Evolutionary conservation across 371 early-diverging fungal genomes (phyloP).

Genomic region (Apophysomyces ossiformis): DNA sequence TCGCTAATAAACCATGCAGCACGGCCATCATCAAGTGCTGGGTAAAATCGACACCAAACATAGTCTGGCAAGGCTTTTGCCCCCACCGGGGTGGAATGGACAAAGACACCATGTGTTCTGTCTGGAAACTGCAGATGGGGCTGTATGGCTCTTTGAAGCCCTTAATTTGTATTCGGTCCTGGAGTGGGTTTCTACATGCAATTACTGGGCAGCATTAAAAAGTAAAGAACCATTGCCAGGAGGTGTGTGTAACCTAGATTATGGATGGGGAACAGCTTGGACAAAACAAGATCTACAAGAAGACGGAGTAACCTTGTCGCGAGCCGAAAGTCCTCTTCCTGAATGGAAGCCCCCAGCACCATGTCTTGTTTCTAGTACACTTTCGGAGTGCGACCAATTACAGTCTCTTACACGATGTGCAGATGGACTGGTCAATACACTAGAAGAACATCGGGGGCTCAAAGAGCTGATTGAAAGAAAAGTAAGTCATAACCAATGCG

Average conservation of each 20-base stretch:
- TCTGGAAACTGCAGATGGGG: slow-evolving; percentile 34
- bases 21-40: slow-evolving; percentile 3
- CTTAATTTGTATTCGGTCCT: slow-evolving; percentile 20
- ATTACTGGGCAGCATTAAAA: slow-evolving; percentile 31
- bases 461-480: slow-evolving; percentile 18
- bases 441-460: slow-evolving; percentile 28
- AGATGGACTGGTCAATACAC: slow-evolving; percentile 5
- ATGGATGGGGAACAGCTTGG: slow-evolving; percentile 34
- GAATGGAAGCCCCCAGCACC: slow-evolving; percentile 34
- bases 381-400: slow-evolving; percentile 20
- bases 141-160: slow-evolving; percentile 39
- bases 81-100: slow-evolving; percentile 31
- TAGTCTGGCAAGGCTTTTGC: slow-evolving; percentile 23
- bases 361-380: slow-evolving; percentile 28
- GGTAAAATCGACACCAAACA: slow-evolving; percentile 18
- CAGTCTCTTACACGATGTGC: slow-evolving; percentile 9
- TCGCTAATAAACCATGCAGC: neutral
- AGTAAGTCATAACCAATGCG: slow-evolving; percentile 3
- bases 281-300: neutral
- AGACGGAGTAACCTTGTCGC: neutral
- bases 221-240: slow-evolving; percentile 37
- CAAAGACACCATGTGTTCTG: slow-evolving; percentile 36
- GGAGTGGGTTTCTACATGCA: slow-evolving; percentile 33
- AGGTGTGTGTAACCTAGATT: slow-evolving; percentile 40
- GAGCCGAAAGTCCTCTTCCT: slow-evolving; percentile 14